Base-by-base conservation (phyloP, 345 rosid genomes). In the Gossypium herbaceum region DNA sequence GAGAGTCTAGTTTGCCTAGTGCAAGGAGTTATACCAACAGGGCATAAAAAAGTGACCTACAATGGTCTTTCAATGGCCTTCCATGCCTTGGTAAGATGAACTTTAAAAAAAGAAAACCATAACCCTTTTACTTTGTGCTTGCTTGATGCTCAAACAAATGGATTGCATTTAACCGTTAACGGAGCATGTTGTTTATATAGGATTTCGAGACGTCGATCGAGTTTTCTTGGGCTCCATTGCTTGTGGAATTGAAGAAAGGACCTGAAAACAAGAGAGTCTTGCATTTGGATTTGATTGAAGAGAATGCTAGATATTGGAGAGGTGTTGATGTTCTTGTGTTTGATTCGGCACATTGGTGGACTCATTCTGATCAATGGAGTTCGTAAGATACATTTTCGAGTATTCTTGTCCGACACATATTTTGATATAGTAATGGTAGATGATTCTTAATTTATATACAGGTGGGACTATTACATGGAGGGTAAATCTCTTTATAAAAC, bases 291-390 rank as follows among this genome's bases (percentile, higher is more conserved):
- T 73, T 74, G 89, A 89, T 95, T 60, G 97, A 95, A 81, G 96
- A 87, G 80, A 93, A 91, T 80, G 99, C 99, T 52, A 88, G 88
- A 87, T 91, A 85, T 15, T 95, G 98, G 97, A 85, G 96, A 68
- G 87, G 90, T 63, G 94, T 83, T 12, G 93, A 95, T 78, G 61
- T 93, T 73, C 94, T 95, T 71, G 97, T 93, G 63, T 95, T 95
- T 51, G 98, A 95, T 73, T 91, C 97, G 0, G 99, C 98, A 81
- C 99, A 95, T 55, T 95, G 99, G 99, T 93, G 98, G 98, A 91
- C 96, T 80, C 99, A 91, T 75, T 89, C 93, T n/a, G 91, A 90
- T 20, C 74, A 89, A 80, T 81, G 77, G 80, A 88, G 86, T 58
- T 88, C 92, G 92, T 88, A 85, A 87, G 94, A 71, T 12, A 22